Percentiles rank a stretch among this genome's conserved stretches.
These are phyloP conservation scores for Talaromyces sp. DNA, from an alignment of 2,329 filamentous ascomycete species.

Conservation along the genomic window DNA sequence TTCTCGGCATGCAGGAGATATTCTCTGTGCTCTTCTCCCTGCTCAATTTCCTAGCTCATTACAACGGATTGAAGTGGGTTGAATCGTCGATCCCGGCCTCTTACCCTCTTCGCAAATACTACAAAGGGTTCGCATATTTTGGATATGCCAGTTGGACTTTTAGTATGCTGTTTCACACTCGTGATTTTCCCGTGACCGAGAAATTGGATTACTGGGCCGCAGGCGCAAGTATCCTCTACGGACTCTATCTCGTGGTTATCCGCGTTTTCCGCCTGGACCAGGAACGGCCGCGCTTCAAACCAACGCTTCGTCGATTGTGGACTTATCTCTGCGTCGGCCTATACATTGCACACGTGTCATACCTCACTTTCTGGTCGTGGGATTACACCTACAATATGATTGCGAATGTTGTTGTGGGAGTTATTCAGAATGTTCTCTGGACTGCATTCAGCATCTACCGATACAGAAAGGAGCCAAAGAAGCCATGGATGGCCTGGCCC, in stretches of 20 bases:
- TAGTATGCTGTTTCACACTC: constrained; percentile 86
- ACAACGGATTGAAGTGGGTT: constrained; percentile 68
- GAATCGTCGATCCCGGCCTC: constrained; percentile 64
- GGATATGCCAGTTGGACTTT: constrained; percentile 82
- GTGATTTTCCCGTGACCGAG: constrained; percentile 82
- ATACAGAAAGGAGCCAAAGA: constrained; percentile 64
- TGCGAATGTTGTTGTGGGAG: constrained; percentile 79
- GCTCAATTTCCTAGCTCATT: constrained; percentile 85
- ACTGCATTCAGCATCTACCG: constrained; percentile 73
- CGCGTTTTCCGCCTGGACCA: constrained; percentile 79
- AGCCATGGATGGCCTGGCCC: constrained; percentile 82
- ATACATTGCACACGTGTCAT: constrained; percentile 74
- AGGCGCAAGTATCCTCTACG: constrained; percentile 84
- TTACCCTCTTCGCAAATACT: constrained; percentile 78
- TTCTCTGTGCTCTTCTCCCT: constrained; percentile 90
- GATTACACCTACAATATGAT: constrained; percentile 98
- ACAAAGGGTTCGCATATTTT: constrained; percentile 73
- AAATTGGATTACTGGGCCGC: constrained; percentile 96
- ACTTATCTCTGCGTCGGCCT: constrained; percentile 66
- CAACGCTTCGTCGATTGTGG: constrained; percentile 67
- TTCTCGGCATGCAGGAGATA: constrained; percentile 91
- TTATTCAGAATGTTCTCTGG: constrained; percentile 81
- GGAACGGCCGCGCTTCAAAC: constrained; percentile 44
- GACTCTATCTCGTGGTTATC: constrained; percentile 79
- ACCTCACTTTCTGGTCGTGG: constrained; percentile 82